Conservation (phyloP, 139 green algal species). For the Parachlorella kessleri region DNA sequence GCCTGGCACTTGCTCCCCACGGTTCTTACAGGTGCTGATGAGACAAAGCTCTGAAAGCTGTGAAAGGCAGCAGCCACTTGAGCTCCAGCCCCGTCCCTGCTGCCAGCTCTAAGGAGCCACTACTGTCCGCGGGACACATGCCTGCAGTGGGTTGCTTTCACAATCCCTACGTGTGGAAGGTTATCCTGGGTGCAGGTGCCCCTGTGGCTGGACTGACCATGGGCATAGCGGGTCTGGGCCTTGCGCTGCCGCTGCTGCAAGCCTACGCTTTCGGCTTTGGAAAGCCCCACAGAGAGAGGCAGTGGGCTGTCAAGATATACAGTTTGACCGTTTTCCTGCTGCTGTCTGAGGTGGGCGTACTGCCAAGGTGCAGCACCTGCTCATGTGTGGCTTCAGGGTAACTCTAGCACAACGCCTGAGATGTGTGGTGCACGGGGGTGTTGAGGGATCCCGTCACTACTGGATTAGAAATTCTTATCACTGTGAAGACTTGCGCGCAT, state of each 20-base stretch:
- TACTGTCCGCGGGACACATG: neutral
- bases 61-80: neutral
- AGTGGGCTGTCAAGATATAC: constrained; percentile 25
- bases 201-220: constrained; percentile 3
- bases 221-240: constrained; percentile 13
- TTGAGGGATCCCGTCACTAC: neutral
- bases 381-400: neutral
- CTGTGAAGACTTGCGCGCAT: neutral
- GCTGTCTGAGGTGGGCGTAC: constrained; percentile 14
- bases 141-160: neutral
- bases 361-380: neutral
- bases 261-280: constrained; percentile 28
- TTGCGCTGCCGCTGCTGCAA: constrained; percentile 7
- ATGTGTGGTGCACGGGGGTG: neutral
- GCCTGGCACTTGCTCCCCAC: constrained; percentile 15
- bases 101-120: neutral
- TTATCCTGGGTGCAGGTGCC: constrained; percentile 4
- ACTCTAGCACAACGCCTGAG: neutral
- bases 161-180: too few species aligned
- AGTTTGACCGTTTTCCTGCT: constrained; percentile 4
- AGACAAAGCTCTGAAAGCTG: neutral
- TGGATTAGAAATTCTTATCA: neutral
- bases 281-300: constrained; percentile 18
- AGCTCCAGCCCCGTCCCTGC: neutral
- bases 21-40: constrained; percentile 7